These are phyloP conservation scores for Leishmania aethiopica DNA, from an alignment of 208 protist species.

Conservation along the genomic window DNA sequence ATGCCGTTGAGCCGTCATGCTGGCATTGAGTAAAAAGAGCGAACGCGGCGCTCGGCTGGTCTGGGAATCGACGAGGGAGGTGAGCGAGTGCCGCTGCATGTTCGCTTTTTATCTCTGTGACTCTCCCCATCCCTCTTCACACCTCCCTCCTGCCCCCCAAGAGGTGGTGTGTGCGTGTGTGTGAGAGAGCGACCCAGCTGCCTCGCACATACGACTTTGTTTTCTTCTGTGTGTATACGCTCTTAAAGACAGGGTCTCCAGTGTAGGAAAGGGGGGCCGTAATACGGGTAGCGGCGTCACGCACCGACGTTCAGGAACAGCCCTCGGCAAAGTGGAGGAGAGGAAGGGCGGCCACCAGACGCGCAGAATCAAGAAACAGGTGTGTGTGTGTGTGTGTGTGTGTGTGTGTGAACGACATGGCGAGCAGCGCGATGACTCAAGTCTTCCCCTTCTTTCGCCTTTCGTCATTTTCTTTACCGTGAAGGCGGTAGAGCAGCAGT, in stretches of 20 bases:
- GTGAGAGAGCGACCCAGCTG: neutral
- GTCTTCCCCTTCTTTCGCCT: neutral
- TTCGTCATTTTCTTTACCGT: neutral
- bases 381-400: too few relatives aligned
- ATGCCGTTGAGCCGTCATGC: neutral
- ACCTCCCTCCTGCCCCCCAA: neutral
- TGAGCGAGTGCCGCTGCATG: neutral
- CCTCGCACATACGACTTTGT: neutral
- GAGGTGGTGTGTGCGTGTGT: conserved; percentile 1
- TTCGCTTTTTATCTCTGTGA: conserved; percentile 1
- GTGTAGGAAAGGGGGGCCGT: neutral
- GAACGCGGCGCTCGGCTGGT: neutral
- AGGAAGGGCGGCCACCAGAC: neutral
- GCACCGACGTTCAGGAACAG: neutral
- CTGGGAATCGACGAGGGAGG: neutral
- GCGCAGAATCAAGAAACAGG: neutral
- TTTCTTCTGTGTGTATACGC: neutral
- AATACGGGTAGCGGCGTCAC: neutral
- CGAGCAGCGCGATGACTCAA: neutral
- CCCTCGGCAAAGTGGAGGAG: neutral
- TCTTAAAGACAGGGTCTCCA: neutral
- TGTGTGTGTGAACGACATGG: neutral
- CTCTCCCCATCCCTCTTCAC: neutral
- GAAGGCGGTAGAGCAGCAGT: neutral
- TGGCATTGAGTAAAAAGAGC: neutral